These are phyloP conservation scores for Leccinum ochraceum DNA, from an alignment of 768 basidiomycete genomes.

Conservation along the genomic window DNA sequence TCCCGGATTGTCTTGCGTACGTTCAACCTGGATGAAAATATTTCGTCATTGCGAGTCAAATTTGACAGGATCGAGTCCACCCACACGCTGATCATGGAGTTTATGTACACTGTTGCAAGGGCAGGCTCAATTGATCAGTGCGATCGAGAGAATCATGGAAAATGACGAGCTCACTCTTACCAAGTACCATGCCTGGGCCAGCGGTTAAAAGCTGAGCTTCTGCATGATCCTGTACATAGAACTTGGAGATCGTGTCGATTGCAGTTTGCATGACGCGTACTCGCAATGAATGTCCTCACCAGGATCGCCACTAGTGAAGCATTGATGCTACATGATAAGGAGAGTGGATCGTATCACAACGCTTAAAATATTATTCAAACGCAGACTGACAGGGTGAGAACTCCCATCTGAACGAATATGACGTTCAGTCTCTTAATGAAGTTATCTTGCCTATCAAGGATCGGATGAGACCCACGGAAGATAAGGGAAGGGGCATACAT, in stretches of 20 bases:
- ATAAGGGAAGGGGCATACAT: not conserved
- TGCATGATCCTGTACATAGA: constrained; percentile 9
- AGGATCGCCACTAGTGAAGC: constrained; percentile 9
- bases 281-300: constrained; percentile 8
- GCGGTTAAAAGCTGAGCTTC: constrained; percentile 7
- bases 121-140: not conserved
- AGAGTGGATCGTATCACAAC: not conserved
- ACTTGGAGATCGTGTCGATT: constrained; percentile 14
- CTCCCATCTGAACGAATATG: constrained; percentile 23
- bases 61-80: not conserved
- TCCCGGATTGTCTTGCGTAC: constrained; percentile 22
- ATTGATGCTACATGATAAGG: constrained; percentile 7
- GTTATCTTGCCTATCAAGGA: constrained; percentile 1
- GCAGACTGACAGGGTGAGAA: constrained; percentile 18
- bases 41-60: not conserved
- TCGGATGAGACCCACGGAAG: not conserved
- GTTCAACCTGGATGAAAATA: constrained; percentile 13
- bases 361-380: not conserved
- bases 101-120: constrained; percentile 18
- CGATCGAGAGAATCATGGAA: not conserved
- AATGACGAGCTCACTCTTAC: constrained; percentile 16
- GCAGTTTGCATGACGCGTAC: not conserved
- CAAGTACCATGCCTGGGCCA: constrained; percentile 13
- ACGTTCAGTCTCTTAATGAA: constrained; percentile 15
- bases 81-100: constrained; percentile 29